Percentiles rank a stretch among this genome's conserved stretches.
Evolutionary conservation across 345 rosid species (phyloP).

Genomic region (Populus nigra): DNA sequence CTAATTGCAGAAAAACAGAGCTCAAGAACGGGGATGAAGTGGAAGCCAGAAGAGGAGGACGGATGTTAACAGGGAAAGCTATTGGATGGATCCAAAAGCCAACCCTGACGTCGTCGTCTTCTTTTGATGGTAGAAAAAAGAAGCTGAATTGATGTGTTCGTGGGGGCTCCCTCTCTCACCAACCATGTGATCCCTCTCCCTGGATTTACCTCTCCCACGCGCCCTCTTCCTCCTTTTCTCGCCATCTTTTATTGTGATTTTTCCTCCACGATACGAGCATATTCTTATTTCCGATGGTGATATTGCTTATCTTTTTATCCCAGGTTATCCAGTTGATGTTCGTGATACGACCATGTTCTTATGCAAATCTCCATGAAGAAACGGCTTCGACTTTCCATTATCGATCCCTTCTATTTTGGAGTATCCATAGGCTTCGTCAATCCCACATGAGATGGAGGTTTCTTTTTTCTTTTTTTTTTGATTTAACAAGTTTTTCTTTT

Average conservation of each 20-base stretch:
- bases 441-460: too few relatives aligned
- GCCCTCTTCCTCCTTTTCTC: background rate
- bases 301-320: background rate
- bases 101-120: background rate
- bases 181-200: conserved; percentile 20
- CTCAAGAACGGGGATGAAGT: background rate
- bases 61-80: background rate
- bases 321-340: background rate
- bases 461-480: too few relatives aligned
- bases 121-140: background rate
- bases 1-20: background rate
- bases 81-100: conserved; percentile 20
- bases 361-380: background rate
- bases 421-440: too few relatives aligned
- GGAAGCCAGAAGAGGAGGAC: background rate
- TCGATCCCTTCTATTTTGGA: too few relatives aligned
- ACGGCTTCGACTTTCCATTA: too few relatives aligned
- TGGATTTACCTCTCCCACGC: background rate
- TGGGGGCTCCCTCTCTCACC: conserved; percentile 15
- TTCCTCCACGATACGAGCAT: background rate
- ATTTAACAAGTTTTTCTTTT: too few relatives aligned
- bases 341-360: background rate
- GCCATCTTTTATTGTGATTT: background rate
- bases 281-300: background rate
- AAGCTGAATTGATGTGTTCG: background rate